A percentile compares a stretch with the other conserved stretches of the same genome.
Conservation (phyloP, 371 early-diverging fungal genomes). For the Lichtheimia hyalospora region DNA sequence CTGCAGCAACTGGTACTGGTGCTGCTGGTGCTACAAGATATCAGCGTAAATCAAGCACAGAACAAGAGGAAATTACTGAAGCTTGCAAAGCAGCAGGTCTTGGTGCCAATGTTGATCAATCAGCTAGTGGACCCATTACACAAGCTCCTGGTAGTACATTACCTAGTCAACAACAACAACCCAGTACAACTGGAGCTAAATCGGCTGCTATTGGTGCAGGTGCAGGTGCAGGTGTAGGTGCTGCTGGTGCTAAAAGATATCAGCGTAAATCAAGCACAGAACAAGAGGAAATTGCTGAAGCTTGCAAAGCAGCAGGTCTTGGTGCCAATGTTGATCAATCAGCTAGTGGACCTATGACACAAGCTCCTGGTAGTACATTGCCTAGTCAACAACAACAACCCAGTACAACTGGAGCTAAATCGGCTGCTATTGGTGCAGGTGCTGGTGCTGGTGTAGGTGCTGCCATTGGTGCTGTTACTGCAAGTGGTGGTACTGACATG, state of each 20-base stretch:
- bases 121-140: neutral
- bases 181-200: neutral
- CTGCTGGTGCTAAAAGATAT: neutral
- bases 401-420: neutral
- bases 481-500: neutral
- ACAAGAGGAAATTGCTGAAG: neutral
- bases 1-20: no score
- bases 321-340: neutral
- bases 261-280: neutral
- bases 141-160: neutral
- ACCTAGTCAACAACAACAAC: neutral
- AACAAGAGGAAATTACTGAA: neutral
- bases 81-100: neutral
- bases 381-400: neutral
- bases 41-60: neutral
- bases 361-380: neutral
- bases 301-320: neutral
- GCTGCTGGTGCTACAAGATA: neutral
- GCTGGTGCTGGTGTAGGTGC: slow-evolving; percentile 5
- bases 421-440: neutral
- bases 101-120: neutral
- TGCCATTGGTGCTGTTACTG: neutral
- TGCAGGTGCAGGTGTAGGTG: slow-evolving; percentile 3
- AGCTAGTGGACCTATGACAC: neutral
- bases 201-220: neutral